Evolutionary conservation across 2,329 filamentous ascomycete species (phyloP).

Genomic region (Apiospora aurea): DNA sequence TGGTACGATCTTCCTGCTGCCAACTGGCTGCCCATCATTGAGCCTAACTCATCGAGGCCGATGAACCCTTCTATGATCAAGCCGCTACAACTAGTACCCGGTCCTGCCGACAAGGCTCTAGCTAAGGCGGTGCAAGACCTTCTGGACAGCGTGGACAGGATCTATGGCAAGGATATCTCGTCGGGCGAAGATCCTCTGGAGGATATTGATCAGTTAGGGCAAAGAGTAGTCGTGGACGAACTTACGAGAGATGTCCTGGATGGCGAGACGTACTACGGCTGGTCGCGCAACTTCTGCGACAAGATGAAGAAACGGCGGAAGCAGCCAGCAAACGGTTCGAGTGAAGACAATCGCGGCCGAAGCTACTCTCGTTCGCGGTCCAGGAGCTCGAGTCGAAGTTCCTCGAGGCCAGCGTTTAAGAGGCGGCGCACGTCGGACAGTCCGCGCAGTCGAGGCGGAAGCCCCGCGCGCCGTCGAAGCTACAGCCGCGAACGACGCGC

Average conservation of each 20-base stretch:
- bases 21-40: constrained; percentile 80
- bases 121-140: constrained; percentile 74
- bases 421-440: constrained; percentile 48
- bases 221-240: constrained; percentile 70
- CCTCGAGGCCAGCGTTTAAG: constrained; percentile 48
- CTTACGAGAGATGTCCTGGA: constrained; percentile 69
- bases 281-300: constrained; percentile 81
- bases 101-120: constrained; percentile 72
- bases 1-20: constrained; percentile 86
- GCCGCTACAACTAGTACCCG: constrained; percentile 73
- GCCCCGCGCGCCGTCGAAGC: constrained; percentile 33
- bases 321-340: constrained; percentile 37
- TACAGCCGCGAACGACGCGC: constrained; percentile 35
- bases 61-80: constrained; percentile 76
- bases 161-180: constrained; percentile 65
- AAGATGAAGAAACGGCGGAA: constrained; percentile 72
- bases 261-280: constrained; percentile 85
- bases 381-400: constrained; percentile 44
- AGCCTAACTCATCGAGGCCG: constrained; percentile 76
- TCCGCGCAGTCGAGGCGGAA: constrained; percentile 35
- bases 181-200: constrained; percentile 53
- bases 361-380: constrained; percentile 45
- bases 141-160: constrained; percentile 71
- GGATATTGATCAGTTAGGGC: constrained; percentile 80
- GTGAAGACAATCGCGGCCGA: constrained; percentile 37